These are phyloP conservation scores for Zychaea mexicana DNA, from an alignment of 371 early-diverging fungal genomes.

Conservation along the genomic window DNA sequence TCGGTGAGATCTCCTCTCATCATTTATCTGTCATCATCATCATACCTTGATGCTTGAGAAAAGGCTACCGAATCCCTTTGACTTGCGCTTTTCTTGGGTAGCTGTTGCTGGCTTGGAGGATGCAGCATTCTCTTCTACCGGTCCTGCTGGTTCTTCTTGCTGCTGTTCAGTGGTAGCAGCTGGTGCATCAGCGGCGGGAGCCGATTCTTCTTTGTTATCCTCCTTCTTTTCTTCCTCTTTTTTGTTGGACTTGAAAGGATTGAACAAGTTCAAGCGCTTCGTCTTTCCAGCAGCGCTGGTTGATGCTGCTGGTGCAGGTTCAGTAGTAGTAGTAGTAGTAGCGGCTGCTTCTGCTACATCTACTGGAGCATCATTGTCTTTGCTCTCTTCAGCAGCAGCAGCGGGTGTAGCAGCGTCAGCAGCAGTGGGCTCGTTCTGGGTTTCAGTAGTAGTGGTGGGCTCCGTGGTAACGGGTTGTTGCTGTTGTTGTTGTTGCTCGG, in stretches of 20 bases:
- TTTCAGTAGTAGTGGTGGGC: background rate
- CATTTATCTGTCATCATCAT: background rate
- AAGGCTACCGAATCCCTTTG: conserved; percentile 11
- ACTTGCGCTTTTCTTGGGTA: conserved; percentile 10
- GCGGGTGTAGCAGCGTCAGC: background rate
- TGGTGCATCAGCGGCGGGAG: background rate
- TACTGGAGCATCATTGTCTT: background rate
- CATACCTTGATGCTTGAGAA: conserved; percentile 11
- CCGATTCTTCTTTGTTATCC: background rate
- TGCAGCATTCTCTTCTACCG: conserved; percentile 1
- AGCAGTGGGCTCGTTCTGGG: background rate
- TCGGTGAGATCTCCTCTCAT: too few relatives aligned
- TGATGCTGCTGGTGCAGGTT: conserved; percentile 2
- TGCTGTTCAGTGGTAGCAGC: background rate
- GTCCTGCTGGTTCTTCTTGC: background rate
- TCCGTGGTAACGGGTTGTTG: background rate
- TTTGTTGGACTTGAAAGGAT: conserved; percentile 3
- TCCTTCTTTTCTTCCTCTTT: background rate
- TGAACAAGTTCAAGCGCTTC: background rate
- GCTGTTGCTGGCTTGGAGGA: background rate
- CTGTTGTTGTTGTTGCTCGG: background rate
- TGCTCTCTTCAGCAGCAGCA: background rate
- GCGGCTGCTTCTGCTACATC: background rate
- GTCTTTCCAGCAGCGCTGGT: background rate
- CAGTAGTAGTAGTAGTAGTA: background rate